Conservation (phyloP, 208 protist species). For the Phytomonas francai region DNA sequence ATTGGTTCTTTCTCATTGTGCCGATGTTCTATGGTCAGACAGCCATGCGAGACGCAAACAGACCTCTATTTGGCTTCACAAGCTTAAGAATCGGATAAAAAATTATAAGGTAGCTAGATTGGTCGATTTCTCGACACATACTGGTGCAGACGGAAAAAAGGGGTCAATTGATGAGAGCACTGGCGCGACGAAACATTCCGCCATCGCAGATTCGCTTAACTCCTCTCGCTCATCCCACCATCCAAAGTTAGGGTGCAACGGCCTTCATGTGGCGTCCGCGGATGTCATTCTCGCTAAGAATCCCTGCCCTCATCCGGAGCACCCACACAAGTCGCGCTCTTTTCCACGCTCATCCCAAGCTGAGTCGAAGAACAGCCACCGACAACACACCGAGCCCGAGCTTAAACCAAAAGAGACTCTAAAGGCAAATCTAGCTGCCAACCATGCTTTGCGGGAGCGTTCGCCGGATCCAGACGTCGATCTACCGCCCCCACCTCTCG, state of each 20-base stretch:
- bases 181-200: not conserved
- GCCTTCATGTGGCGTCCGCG: conserved; percentile 24
- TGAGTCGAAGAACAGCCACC: conserved; percentile 6
- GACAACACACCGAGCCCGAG: not conserved
- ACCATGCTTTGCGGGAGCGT: not conserved
- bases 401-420: not conserved
- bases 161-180: not conserved
- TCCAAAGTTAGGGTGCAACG: conserved; percentile 10
- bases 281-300: conserved; percentile 23
- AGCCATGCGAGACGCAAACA: conserved; percentile 20
- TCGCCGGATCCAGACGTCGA: not conserved
- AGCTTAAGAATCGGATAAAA: conserved; percentile 15
- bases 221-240: not conserved
- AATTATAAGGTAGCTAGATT: not conserved
- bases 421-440: not conserved
- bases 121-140: not conserved
- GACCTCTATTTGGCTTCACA: conserved; percentile 25
- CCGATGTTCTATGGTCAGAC: conserved; percentile 35
- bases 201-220: conserved; percentile 3
- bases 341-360: not conserved
- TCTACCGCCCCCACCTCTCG: no score
- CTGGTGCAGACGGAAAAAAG: conserved; percentile 1
- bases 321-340: not conserved
- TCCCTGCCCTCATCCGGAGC: conserved; percentile 1
- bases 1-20: conserved; percentile 46